Conservation (phyloP, 2,329 filamentous ascomycete genomes). For the Pyrenochaeta sp. region DNA sequence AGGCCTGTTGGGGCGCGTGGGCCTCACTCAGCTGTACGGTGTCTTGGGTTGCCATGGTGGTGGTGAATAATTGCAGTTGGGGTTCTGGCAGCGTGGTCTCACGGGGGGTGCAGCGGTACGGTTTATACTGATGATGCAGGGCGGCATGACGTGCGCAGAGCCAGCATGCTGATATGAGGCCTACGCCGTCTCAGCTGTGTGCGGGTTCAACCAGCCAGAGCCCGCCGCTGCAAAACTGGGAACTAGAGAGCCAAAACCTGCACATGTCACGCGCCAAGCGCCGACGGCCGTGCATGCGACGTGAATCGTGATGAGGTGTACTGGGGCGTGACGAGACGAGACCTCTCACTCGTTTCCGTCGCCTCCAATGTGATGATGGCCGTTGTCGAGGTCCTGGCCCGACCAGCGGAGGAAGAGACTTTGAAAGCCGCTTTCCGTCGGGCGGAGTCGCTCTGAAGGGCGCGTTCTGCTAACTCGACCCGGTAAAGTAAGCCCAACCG, state of each 20-base stretch:
- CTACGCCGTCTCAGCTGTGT: slow-evolving; percentile 8
- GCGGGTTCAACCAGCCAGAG: too few species aligned
- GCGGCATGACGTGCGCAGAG: slow-evolving; percentile 11
- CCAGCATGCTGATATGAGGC: slow-evolving; percentile 9
- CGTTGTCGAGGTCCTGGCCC: too few species aligned
- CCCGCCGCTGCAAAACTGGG: slow-evolving; percentile 6
- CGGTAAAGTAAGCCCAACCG: too few species aligned
- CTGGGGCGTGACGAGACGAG: too few species aligned
- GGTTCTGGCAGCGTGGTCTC: background rate
- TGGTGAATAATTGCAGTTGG: background rate
- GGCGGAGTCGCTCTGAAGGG: too few species aligned
- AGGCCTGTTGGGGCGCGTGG: slow-evolving; percentile 45
- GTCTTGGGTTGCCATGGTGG: slow-evolving; percentile 47
- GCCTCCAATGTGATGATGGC: too few species aligned
- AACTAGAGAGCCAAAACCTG: slow-evolving; percentile 1
- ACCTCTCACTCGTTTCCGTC: too few species aligned
- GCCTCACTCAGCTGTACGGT: slow-evolving; percentile 41
- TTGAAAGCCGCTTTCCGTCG: too few species aligned
- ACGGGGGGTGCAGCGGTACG: background rate
- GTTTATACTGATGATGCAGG: background rate
- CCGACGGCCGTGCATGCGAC: too few species aligned
- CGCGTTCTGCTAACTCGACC: too few species aligned
- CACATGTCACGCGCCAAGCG: background rate
- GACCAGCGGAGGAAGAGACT: too few species aligned
- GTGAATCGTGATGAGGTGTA: too few species aligned